These are phyloP conservation scores for Tuber calosporum DNA, from an alignment of 495 filamentous ascomycete genomes.

Conservation along the genomic window DNA sequence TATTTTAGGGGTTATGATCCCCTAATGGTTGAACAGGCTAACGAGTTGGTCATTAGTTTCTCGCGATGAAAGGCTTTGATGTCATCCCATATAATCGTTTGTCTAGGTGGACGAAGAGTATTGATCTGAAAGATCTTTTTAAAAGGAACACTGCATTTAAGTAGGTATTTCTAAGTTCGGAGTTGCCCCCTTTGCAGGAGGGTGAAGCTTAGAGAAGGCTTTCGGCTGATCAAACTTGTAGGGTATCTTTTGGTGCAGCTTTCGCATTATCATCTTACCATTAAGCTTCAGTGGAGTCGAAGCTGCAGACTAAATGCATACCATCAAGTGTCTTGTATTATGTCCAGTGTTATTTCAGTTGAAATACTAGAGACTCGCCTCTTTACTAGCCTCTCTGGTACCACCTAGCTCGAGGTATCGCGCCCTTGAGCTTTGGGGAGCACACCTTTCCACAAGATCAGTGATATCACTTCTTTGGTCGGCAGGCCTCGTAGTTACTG, in stretches of 20 bases:
- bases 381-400: background rate
- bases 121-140: slow-evolving; percentile 32
- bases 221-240: slow-evolving; percentile 1
- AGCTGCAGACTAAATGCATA: background rate
- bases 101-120: slow-evolving; percentile 26
- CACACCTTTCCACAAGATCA: background rate
- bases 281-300: background rate
- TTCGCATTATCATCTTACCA: slow-evolving; percentile 14
- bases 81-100: slow-evolving; percentile 28
- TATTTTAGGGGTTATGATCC: background rate
- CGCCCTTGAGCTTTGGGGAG: background rate
- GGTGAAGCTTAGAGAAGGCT: background rate
- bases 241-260: slow-evolving; percentile 27
- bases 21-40: background rate
- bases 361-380: background rate
- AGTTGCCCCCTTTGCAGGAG: background rate
- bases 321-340: background rate
- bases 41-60: slow-evolving; percentile 12
- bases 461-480: background rate
- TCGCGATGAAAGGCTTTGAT: slow-evolving; percentile 31
- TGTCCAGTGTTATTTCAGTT: background rate
- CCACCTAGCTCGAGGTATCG: background rate
- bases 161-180: slow-evolving; percentile 22
- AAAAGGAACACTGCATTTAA: slow-evolving; percentile 38
- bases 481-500: background rate